These are phyloP conservation scores for Mycena pura DNA, from an alignment of 768 basidiomycete genomes.

Conservation along the genomic window DNA sequence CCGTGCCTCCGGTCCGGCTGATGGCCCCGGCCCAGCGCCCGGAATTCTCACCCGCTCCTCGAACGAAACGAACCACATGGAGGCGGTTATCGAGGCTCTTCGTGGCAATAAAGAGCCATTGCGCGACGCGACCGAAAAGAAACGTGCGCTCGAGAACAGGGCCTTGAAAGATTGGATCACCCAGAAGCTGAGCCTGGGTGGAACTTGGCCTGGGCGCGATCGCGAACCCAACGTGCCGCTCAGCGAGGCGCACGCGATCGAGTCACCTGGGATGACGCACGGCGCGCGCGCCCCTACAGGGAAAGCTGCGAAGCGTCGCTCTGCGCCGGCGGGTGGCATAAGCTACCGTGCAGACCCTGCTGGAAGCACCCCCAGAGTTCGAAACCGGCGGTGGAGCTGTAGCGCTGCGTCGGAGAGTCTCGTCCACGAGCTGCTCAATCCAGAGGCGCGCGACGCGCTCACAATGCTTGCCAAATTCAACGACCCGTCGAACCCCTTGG, in stretches of 20 bases:
- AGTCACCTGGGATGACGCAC: no score
- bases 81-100: neutral
- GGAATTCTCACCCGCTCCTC: no score
- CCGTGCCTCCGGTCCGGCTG: no score
- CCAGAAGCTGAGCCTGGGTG: neutral
- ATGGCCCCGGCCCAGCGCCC: no score
- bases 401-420: neutral
- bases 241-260: no score
- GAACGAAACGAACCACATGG: no score
- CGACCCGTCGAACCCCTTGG: neutral
- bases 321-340: no score
- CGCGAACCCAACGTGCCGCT: neutral
- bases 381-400: neutral
- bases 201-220: neutral
- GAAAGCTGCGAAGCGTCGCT: no score
- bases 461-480: neutral
- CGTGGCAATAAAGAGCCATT: neutral
- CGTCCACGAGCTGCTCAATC: neutral
- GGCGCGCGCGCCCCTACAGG: no score
- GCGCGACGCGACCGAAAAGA: neutral
- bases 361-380: no score
- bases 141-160: neutral
- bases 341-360: neutral
- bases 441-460: slow-evolving; percentile 8
- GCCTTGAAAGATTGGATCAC: neutral